Conservation (phyloP, 1,284 basidiomycete species). For the Xerocomus nothofagi region DNA sequence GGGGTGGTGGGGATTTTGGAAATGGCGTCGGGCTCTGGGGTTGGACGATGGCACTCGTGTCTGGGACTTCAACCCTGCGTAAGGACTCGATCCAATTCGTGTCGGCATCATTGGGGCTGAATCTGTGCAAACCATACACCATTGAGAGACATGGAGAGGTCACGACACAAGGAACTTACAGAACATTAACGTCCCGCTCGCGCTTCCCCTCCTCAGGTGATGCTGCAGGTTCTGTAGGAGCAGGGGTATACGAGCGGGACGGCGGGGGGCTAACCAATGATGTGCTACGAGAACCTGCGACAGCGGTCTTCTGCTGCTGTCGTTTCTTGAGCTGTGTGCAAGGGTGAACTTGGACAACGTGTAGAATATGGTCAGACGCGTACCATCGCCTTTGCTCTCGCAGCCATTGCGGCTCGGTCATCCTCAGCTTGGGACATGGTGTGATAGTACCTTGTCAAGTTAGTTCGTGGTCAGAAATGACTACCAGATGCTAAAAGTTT, state of each 20-base stretch:
- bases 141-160: constrained; percentile 2
- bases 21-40: constrained; percentile 10
- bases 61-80: constrained; percentile 44
- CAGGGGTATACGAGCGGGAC: constrained; percentile 55
- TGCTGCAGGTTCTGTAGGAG: constrained; percentile 33
- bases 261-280: constrained; percentile 44
- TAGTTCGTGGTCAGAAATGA: constrained; percentile 4
- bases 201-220: constrained; percentile 38
- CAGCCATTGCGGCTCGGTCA: constrained; percentile 76
- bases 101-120: constrained; percentile 42
- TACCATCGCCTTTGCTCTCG: constrained; percentile 78
- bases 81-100: constrained; percentile 61
- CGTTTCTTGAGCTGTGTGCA: constrained; percentile 65
- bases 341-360: constrained; percentile 11
- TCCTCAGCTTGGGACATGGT: constrained; percentile 54
- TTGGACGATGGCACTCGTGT: constrained; percentile 2
- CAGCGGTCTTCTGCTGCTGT: constrained; percentile 63
- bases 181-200: constrained; percentile 46
- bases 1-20: constrained; percentile 20
- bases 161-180: constrained; percentile 42
- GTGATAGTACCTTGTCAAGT: constrained; percentile 4
- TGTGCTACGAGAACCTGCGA: constrained; percentile 31
- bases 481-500: background rate
- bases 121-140: constrained; percentile 30
- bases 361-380: constrained; percentile 10